Base-by-base conservation (phyloP, 441 rosid genomes). In the Macaranga tanarius region DNA sequence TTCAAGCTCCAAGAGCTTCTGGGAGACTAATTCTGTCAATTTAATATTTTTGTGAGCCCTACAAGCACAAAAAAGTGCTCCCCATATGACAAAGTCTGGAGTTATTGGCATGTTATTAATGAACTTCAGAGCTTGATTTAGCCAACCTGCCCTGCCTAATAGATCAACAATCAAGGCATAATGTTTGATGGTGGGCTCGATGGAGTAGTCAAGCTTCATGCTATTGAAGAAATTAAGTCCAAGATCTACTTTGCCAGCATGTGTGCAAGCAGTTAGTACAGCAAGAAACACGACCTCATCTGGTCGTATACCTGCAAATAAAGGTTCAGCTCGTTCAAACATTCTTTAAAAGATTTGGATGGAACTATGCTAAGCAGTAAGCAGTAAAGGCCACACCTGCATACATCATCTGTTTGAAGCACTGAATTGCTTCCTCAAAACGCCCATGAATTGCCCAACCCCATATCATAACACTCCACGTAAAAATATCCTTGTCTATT, bases 391-490 rank as follows among this genome's bases (percentile, higher is more conserved):
- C 68, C 62, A 57, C 44, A 86, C 92, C 87, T 72, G 93, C 73
- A 80, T 77, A 81, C 88, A 86, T 80, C 93, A 90, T 89, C 74
- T 83, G 65, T 74, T 79, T 85, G 79, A 89, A 90, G 79, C 84
- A 87, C 38, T 73, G 84, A 55, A 87, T 76, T 75, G 94, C 87
- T 63, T 86, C 76, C 26, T 73, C 80, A 52, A 72, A 84, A 44
- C 19, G 65, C 55, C 92, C 92, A 81, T 85, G 88, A 73, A 82
- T 38, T 10, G 92, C 89, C 86, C 83, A 87, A 76, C 89, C 89
- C 86, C 88, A 85, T 74, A 91, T 89, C 94, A 91, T 87, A 63
- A 82, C 82, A 79, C 80, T 89, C 94, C 91, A 91, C 45, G 86
- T 82, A 74, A 72, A 73, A 50, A 85, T 72, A 75, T 88, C 85